phyloP scores from a whole-genome alignment of 2,329 filamentous ascomycete genomes.

The Graphilbum sp. region DNA sequence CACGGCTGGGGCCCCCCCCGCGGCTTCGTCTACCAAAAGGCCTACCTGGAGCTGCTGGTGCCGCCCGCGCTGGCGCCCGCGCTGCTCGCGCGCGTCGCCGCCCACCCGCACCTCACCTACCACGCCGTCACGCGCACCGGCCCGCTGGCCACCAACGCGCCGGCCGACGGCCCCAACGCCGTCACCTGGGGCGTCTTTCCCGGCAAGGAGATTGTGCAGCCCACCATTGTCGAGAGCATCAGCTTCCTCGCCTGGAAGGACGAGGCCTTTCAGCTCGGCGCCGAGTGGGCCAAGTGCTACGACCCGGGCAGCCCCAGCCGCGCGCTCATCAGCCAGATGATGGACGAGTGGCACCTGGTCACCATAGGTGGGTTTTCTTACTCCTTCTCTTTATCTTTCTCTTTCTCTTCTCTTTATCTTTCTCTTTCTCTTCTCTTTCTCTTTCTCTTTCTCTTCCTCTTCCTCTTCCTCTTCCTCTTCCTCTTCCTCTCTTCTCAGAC shows the following conservation, averaged over 20 bases:
- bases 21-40: conserved; percentile 96
- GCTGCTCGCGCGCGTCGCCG: conserved; percentile 61
- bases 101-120: conserved; percentile 73
- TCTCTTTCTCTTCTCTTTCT: too few species aligned
- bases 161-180: conserved; percentile 81
- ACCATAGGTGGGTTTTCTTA: conserved; percentile 60
- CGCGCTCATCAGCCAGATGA: conserved; percentile 62
- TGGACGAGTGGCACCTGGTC: conserved; percentile 83
- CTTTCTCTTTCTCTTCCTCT: too few species aligned
- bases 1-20: conserved; percentile 92
- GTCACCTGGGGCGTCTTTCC: conserved; percentile 99
- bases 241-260: conserved; percentile 98
- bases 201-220: conserved; percentile 97
- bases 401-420: not conserved
- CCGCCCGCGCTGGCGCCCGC: conserved; percentile 64
- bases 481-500: not conserved
- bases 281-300: conserved; percentile 90
- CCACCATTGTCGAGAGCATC: conserved; percentile 96
- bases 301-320: conserved; percentile 61
- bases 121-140: conserved; percentile 82
- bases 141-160: conserved; percentile 68
- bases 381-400: not conserved
- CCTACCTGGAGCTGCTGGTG: conserved; percentile 84
- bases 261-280: conserved; percentile 82
- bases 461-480: too few species aligned